phyloP scores from a whole-genome alignment of 768 basidiomycete genomes.

The Leccinum longicurvipes region DNA sequence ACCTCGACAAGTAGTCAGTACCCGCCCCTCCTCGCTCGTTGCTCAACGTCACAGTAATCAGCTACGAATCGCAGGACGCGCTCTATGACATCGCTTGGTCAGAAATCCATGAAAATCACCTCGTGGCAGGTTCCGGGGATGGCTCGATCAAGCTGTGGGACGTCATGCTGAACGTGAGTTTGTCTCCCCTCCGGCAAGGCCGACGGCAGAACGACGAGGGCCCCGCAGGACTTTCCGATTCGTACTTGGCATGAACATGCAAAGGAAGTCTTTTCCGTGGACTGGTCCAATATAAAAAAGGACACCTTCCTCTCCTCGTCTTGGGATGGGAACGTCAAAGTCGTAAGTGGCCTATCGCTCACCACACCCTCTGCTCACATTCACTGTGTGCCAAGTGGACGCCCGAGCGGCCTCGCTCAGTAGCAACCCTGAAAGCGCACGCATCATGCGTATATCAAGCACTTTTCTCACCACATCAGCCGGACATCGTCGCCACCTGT shows the following conservation, averaged over 20 bases:
- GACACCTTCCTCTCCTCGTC: slow-evolving; percentile 82
- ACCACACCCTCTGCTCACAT: background rate
- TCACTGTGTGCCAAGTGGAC: slow-evolving; percentile 61
- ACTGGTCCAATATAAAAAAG: slow-evolving; percentile 95
- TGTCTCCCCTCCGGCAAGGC: background rate
- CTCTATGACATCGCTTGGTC: slow-evolving; percentile 94
- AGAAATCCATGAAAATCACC: slow-evolving; percentile 90
- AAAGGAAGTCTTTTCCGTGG: slow-evolving; percentile 87
- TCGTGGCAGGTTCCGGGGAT: slow-evolving; percentile 86
- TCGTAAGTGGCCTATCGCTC: slow-evolving; percentile 52
- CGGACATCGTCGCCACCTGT: slow-evolving; percentile 76
- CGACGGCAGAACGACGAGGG: slow-evolving; percentile 31
- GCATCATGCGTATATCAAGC: slow-evolving; percentile 85
- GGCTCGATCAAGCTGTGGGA: slow-evolving; percentile 92
- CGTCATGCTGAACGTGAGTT: slow-evolving; percentile 71
- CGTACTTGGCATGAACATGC: slow-evolving; percentile 93
- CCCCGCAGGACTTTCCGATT: slow-evolving; percentile 77
- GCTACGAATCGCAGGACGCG: slow-evolving; percentile 88
- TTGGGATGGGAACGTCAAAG: slow-evolving; percentile 89
- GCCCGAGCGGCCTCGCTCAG: slow-evolving; percentile 74
- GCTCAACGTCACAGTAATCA: slow-evolving; percentile 29
- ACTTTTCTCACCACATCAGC: slow-evolving; percentile 88
- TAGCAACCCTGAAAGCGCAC: slow-evolving; percentile 82
- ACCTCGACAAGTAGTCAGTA: slow-evolving; percentile 68
- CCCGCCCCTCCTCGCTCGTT: background rate